Conservation (phyloP, 1,284 basidiomycete species). For the Coniferiporia sulphurascens region DNA sequence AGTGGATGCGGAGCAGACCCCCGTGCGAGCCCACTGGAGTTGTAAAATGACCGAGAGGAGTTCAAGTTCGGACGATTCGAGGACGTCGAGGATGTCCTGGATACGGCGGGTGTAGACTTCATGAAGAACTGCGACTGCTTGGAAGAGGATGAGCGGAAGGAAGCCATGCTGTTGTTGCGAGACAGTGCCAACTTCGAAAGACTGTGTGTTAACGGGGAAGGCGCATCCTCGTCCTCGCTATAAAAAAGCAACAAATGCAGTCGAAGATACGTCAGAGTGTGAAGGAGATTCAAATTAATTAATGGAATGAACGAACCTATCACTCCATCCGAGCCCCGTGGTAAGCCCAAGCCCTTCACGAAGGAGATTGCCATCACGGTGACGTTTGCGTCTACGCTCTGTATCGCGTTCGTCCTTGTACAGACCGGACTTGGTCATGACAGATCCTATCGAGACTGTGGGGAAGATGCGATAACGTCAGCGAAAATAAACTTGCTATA, state of each 20-base stretch:
- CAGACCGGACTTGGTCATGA: conserved; percentile 49
- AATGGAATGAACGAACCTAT: conserved; percentile 47
- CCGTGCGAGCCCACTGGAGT: neutral
- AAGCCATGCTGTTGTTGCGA: conserved; percentile 21
- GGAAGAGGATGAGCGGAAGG: conserved; percentile 7
- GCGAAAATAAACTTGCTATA: conserved; percentile 28
- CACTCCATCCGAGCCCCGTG: conserved; percentile 79
- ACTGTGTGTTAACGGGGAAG: conserved; percentile 63
- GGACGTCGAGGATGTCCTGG: neutral
- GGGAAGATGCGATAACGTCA: neutral
- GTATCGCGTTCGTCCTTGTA: conserved; percentile 66
- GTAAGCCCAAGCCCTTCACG: conserved; percentile 72
- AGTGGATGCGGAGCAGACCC: conserved; percentile 1
- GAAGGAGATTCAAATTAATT: conserved; percentile 7
- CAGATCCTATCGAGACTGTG: conserved; percentile 25
- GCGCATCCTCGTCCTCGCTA: conserved; percentile 73
- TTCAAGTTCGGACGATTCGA: neutral
- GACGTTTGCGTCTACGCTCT: conserved; percentile 51
- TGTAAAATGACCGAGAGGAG: neutral
- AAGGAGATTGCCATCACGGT: conserved; percentile 66
- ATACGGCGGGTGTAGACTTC: conserved; percentile 6
- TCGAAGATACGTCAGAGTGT: neutral
- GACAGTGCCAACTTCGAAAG: conserved; percentile 45
- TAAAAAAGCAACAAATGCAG: neutral
- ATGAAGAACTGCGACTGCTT: conserved; percentile 6